These are phyloP conservation scores for Gaultheria prostrata DNA, from an alignment of 148 eudicot species.

Conservation along the genomic window DNA sequence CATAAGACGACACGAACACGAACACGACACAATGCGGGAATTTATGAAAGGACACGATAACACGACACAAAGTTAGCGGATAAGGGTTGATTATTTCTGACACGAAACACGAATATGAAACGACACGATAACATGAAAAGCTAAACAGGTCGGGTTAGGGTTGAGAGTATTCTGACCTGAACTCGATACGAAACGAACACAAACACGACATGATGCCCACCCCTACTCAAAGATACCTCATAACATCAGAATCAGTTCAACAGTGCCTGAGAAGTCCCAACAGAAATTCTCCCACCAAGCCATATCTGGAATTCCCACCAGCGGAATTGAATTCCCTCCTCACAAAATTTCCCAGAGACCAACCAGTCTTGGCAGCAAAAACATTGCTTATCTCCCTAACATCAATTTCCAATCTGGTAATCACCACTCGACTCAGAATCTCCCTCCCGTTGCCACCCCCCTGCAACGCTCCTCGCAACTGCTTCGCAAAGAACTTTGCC, in stretches of 20 bases:
- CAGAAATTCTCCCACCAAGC: background rate
- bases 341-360: slow-evolving; percentile 12
- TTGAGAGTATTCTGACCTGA: no score
- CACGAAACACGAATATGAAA: no score
- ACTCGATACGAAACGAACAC: no score
- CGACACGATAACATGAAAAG: no score
- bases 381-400: slow-evolving; percentile 4
- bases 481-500: slow-evolving; percentile 6
- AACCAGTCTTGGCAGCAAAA: slow-evolving; percentile 17
- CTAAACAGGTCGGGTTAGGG: no score
- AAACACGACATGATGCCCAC: no score
- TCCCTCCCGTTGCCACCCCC: background rate
- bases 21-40: no score
- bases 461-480: slow-evolving; percentile 7
- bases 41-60: no score
- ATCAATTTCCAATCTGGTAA: slow-evolving; percentile 1
- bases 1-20: no score
- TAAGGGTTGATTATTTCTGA: no score
- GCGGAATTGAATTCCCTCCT: slow-evolving; percentile 7
- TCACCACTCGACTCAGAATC: background rate
- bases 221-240: background rate
- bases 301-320: background rate
- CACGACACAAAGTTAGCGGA: no score
- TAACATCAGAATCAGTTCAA: background rate
- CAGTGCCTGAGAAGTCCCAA: slow-evolving; percentile 9